phyloP scores from a whole-genome alignment of 1,284 basidiomycete species.

The Pseudozyma tsukubaensis region DNA sequence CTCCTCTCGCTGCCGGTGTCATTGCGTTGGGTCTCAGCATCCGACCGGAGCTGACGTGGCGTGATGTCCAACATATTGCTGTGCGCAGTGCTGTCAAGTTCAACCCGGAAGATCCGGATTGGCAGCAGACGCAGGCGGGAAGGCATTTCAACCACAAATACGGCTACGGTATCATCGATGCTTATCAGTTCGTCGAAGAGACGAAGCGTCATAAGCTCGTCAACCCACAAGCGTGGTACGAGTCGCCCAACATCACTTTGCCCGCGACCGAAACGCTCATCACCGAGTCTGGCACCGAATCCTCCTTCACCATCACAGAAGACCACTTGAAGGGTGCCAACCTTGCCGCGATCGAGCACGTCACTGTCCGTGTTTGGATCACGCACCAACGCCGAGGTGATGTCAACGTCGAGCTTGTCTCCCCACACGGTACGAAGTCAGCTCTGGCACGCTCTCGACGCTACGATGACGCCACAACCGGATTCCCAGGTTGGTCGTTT shows the following conservation, averaged over 20 bases:
- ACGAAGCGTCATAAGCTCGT: constrained; percentile 86
- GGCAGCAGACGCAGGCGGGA: constrained; percentile 85
- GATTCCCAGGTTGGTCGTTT: constrained; percentile 94
- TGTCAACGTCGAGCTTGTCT: constrained; percentile 87
- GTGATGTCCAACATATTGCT: constrained; percentile 92
- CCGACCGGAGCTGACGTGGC: constrained; percentile 89
- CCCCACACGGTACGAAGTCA: constrained; percentile 87
- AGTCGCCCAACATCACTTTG: constrained; percentile 49
- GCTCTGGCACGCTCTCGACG: constrained; percentile 81
- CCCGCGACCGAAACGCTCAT: constrained; percentile 71
- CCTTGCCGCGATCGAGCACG: constrained; percentile 88
- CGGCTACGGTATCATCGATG: constrained; percentile 91
- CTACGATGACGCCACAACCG: constrained; percentile 78
- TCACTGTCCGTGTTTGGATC: constrained; percentile 94
- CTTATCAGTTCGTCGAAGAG: constrained; percentile 82
- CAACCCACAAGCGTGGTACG: constrained; percentile 89
- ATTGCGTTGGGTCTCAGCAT: constrained; percentile 63
- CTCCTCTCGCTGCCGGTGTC: constrained; percentile 79
- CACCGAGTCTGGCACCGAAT: constrained; percentile 76
- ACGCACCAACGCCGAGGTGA: constrained; percentile 86
- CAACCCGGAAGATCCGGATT: constrained; percentile 91
- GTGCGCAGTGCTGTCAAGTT: constrained; percentile 82
- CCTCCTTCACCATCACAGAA: constrained; percentile 78
- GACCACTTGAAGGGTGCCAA: constrained; percentile 80
- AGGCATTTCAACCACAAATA: constrained; percentile 95